These are phyloP conservation scores for Yamadazyma aaseri DNA, from an alignment of 1,139 yeast genomes.

Conservation along the genomic window DNA sequence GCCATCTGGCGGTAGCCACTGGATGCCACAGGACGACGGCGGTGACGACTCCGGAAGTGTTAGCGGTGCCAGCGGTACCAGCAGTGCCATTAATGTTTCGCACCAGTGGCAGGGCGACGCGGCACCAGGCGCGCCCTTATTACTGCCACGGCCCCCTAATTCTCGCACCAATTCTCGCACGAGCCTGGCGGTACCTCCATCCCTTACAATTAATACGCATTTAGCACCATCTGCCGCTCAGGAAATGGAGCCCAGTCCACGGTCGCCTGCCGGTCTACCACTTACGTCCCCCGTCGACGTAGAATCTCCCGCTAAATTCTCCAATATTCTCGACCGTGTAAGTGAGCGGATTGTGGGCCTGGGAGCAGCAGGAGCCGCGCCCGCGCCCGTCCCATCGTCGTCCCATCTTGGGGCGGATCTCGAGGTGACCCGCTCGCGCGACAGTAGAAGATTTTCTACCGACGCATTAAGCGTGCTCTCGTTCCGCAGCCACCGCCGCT, in stretches of 20 bases:
- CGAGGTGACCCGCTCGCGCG: slow-evolving; percentile 1
- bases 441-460: neutral
- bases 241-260: slow-evolving; percentile 4
- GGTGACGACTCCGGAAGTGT: neutral
- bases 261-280: slow-evolving; percentile 13
- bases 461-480: slow-evolving; percentile 1
- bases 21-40: slow-evolving; percentile 24
- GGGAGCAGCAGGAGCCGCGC: slow-evolving; percentile 16
- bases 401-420: slow-evolving; percentile 8
- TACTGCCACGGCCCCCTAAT: neutral
- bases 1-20: slow-evolving; percentile 22
- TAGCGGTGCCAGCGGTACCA: neutral
- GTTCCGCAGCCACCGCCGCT: neutral
- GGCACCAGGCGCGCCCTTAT: neutral
- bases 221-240: slow-evolving; percentile 8
- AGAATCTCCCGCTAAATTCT: slow-evolving; percentile 15
- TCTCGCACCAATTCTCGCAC: neutral
- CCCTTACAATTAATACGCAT: slow-evolving; percentile 9
- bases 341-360: slow-evolving; percentile 46
- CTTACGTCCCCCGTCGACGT: slow-evolving; percentile 11
- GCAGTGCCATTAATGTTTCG: neutral
- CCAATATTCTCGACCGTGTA: slow-evolving; percentile 33
- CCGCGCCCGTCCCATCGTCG: neutral
- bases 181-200: neutral
- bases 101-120: neutral